These are phyloP conservation scores for Fusarium chlamydosporum DNA, from an alignment of 2,329 filamentous ascomycete genomes.

Conservation along the genomic window DNA sequence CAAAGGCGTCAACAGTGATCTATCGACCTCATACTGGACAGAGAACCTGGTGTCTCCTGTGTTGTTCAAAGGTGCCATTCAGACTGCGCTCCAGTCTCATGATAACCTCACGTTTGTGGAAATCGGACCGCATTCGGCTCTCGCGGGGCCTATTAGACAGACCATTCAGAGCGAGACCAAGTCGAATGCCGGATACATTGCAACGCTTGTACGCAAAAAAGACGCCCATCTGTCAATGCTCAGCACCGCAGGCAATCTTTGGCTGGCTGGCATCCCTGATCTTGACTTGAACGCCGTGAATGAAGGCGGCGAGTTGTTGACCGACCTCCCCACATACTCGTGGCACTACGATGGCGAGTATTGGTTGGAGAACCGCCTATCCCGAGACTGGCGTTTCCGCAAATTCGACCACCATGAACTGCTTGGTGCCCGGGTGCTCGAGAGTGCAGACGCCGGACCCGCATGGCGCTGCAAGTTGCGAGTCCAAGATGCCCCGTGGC, in stretches of 20 bases:
- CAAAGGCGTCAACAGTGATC: slow-evolving; percentile 14
- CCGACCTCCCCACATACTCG: slow-evolving; percentile 14
- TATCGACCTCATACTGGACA: slow-evolving; percentile 19
- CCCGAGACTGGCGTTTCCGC: slow-evolving; percentile 16
- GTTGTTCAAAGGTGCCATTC: slow-evolving; percentile 11
- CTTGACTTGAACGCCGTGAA: slow-evolving; percentile 14
- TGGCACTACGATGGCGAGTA: slow-evolving; percentile 18
- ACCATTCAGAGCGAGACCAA: slow-evolving; percentile 15
- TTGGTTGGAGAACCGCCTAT: slow-evolving; percentile 18
- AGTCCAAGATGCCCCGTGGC: slow-evolving; percentile 18
- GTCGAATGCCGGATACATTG: slow-evolving; percentile 9
- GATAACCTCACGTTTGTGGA: slow-evolving; percentile 15
- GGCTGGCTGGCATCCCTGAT: slow-evolving; percentile 14
- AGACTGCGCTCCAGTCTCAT: slow-evolving; percentile 14
- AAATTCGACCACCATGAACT: slow-evolving; percentile 21
- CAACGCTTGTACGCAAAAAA: slow-evolving; percentile 14
- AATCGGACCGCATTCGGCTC: slow-evolving; percentile 17
- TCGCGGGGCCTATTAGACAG: slow-evolving; percentile 18
- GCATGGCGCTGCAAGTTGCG: slow-evolving; percentile 18
- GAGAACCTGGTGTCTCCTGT: slow-evolving; percentile 18
- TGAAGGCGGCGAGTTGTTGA: slow-evolving; percentile 10
- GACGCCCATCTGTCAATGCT: slow-evolving; percentile 13
- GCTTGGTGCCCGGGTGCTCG: slow-evolving; percentile 17
- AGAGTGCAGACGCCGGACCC: slow-evolving; percentile 14
- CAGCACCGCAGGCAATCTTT: slow-evolving; percentile 18